These are phyloP conservation scores for Bisporella sp. DNA, from an alignment of 2,329 filamentous ascomycete genomes.

Conservation along the genomic window DNA sequence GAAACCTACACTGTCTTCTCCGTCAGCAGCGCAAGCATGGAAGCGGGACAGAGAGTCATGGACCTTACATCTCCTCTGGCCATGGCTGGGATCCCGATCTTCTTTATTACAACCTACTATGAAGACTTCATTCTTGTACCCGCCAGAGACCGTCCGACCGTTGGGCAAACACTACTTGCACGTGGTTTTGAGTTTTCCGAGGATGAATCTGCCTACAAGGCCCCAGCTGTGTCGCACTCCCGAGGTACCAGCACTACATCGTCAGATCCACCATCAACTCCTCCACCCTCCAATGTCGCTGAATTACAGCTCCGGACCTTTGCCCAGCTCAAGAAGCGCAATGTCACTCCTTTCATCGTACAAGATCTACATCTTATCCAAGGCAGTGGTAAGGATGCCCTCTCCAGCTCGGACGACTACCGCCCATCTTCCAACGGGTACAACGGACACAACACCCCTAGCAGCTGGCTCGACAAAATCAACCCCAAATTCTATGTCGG, in stretches of 20 bases:
- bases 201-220: conserved; percentile 60
- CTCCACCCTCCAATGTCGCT: conserved; percentile 67
- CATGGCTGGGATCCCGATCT: conserved; percentile 88
- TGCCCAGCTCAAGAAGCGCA: conserved; percentile 67
- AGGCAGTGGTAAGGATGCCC: conserved; percentile 58
- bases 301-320: conserved; percentile 84
- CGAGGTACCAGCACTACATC: conserved; percentile 33
- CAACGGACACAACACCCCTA: conserved; percentile 17
- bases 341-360: conserved; percentile 67
- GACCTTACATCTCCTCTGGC: conserved; percentile 88
- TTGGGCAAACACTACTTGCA: conserved; percentile 68
- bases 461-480: conserved; percentile 49
- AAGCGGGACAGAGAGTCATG: conserved; percentile 84
- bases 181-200: conserved; percentile 81
- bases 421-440: conserved; percentile 29
- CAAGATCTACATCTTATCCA: conserved; percentile 66
- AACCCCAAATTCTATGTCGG: conserved; percentile 58
- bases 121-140: conserved; percentile 95
- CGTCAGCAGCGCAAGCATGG: conserved; percentile 82
- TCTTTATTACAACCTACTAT: conserved; percentile 98
- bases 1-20: conserved; percentile 86
- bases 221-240: conserved; percentile 32
- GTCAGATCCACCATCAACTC: conserved; percentile 54
- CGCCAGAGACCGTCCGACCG: conserved; percentile 62
- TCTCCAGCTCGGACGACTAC: conserved; percentile 26